Base-by-base conservation (phyloP, 2,329 filamentous ascomycete genomes). In the Colletotrichum ledebouriae region DNA sequence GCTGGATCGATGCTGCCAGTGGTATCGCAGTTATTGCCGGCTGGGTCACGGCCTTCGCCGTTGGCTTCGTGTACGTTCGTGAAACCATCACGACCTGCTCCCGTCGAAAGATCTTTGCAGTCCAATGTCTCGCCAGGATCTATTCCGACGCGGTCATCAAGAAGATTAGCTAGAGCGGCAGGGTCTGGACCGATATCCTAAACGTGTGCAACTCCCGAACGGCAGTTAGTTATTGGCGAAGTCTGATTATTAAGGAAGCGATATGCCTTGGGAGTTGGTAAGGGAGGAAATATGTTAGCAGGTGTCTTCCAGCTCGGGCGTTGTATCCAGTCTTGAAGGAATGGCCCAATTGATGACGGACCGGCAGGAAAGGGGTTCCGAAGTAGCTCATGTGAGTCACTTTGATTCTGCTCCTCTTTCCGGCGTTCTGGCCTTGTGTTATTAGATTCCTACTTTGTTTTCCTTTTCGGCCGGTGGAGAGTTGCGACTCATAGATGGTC, bases 351-450 rank as follows among this genome's bases (percentile, higher is more conserved):
- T 60, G 49, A 66, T 44, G 49, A 59, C 42, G 66, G 49, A 56
- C 13, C 41, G 55, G 34, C 33, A 65, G 63, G 56, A 41, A 52
- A 55, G 41, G 61, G 56, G 66, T 22, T 41, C 55, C 39, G 33
- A 15, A 37, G 20, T 22, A 44, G 33, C 33, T 49, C 42, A 41
- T 17, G 17, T 7, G 49, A 37, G 49, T 29, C n/a, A 34, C 20
- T 34, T 53, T 33, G 33, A 33, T 53, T 42, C 22, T 42, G 33
- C 15, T 42, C 47, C 20, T 29, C 66, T 44, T n/a, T 65, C 34
- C 41, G 61, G 62, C 62, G 66, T 69, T 69, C 56, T 60, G 66
- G 56, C 61, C 37, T 49, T 69, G 66, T 69, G 66, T 69, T 69
- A 66, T 33, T 69, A 69, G 62, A 60, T 29, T 29, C 29, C 6